Evolutionary conservation across 1,284 basidiomycete species (phyloP), one percentile per base, ranked within the genome.

Genomic region (Rhodofomes roseus): DNA sequence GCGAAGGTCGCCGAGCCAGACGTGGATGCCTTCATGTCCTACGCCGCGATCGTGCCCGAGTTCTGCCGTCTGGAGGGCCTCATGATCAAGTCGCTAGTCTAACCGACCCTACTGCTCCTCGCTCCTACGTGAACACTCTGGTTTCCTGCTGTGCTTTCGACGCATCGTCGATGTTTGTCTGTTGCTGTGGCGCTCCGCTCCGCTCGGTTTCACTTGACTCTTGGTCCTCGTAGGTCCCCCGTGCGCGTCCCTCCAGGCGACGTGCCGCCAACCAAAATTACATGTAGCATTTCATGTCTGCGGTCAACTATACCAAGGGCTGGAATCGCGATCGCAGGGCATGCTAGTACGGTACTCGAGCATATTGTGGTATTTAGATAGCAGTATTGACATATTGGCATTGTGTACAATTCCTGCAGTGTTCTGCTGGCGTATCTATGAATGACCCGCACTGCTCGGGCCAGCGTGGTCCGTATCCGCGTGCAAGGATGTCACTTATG

Each of bases 11-110:
- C 91, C 0, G 91, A 93, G 63, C 83, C 89, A 22, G 91, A 93
- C 69, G 75, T 85, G 57, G 91, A 92, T 72, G 85, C 90, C 61
- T 93, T 91, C 75, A 83, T 90, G 83, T 83, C 86, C 1, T 93
- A 93, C 71, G 90, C 90, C 12, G 83, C 88, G 37, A 88, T 92
- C 68, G 87, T 92, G n/a, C 87, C 90, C 16, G 90, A 93, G 74
- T 92, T 84, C 71, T 86, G 82, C 73, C 76, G 90, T 51, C 73
- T 93, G 64, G 90, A 92, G 73, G 81, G 82, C 12, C 84, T 92
- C 81, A 72, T 92, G 50, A 81, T 87, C 65, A 90, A 89, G 72
- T 76, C 76, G 16, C 74, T 83, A 55, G 82, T 84, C n/a, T 82
- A 68, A 76, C 43, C 55, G 31, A 7, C 20, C n/a, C 23, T 9